These are phyloP conservation scores for Sistotremastrum suecicum DNA, from an alignment of 768 basidiomycete species.

Conservation along the genomic window DNA sequence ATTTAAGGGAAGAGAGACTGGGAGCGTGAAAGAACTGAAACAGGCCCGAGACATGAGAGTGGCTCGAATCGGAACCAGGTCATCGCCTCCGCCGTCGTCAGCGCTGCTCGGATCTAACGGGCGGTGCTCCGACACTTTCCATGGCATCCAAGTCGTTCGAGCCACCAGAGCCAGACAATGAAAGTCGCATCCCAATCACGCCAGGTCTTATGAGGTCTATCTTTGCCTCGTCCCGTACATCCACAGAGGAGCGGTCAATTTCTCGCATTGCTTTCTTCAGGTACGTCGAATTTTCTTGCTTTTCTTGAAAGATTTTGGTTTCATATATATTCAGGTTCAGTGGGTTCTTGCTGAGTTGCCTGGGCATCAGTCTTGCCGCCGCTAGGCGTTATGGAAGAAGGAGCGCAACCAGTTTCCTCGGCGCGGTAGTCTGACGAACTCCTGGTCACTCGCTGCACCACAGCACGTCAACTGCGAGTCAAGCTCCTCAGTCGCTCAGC, in stretches of 20 bases:
- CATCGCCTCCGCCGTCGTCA: no score
- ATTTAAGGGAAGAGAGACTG: no score
- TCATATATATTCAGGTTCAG: slow-evolving; percentile 39
- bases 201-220: slow-evolving; percentile 72
- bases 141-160: no score
- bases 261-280: slow-evolving; percentile 81
- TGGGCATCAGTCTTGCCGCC: slow-evolving; percentile 64
- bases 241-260: slow-evolving; percentile 69
- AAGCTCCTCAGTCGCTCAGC: no score
- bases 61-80: no score
- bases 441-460: no score
- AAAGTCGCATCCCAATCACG: slow-evolving; percentile 64
- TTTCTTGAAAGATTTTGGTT: neutral
- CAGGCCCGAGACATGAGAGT: no score
- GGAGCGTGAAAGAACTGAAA: no score
- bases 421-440: slow-evolving; percentile 27
- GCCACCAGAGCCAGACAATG: no score
- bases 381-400: slow-evolving; percentile 57
- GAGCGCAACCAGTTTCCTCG: slow-evolving; percentile 50
- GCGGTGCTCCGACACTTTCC: no score
- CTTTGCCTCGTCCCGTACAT: slow-evolving; percentile 73
- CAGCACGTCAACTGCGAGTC: no score
- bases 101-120: no score
- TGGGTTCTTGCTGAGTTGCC: slow-evolving; percentile 70
- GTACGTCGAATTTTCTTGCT: slow-evolving; percentile 21